Percentiles rank a stretch among this genome's conserved stretches.
Conservation (phyloP, 2,329 filamentous ascomycete species). For the Xylaria sp. region DNA sequence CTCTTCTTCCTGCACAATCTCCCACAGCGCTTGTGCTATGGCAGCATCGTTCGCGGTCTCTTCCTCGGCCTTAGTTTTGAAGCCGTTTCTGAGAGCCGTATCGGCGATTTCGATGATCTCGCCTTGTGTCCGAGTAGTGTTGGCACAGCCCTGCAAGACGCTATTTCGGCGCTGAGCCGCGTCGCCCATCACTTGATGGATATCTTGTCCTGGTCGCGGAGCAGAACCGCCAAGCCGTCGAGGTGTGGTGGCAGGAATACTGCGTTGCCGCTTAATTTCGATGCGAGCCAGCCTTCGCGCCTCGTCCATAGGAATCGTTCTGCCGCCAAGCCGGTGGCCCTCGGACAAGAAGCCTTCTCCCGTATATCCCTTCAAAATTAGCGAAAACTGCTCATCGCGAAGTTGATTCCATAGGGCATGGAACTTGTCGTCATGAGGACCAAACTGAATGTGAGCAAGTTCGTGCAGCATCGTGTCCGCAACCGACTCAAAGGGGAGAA, state of each 20-base stretch:
- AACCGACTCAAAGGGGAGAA: constrained; percentile 73
- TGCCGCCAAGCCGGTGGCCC: constrained; percentile 68
- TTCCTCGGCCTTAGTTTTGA: constrained; percentile 78
- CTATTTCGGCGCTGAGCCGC: constrained; percentile 65
- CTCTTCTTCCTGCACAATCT: constrained; percentile 79
- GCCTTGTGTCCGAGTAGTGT: constrained; percentile 59
- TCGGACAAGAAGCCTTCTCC: constrained; percentile 81
- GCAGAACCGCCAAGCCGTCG: constrained; percentile 63
- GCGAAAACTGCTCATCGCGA: constrained; percentile 73
- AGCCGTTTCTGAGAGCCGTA: constrained; percentile 63
- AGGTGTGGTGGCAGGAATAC: constrained; percentile 56
- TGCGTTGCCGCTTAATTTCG: constrained; percentile 65
- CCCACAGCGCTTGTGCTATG: constrained; percentile 79
- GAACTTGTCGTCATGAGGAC: constrained; percentile 77
- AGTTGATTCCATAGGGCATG: constrained; percentile 85
- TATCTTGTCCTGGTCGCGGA: constrained; percentile 54
- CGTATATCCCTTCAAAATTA: constrained; percentile 77
- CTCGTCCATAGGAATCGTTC: constrained; percentile 62
- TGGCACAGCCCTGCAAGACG: constrained; percentile 69
- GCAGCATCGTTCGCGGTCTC: constrained; percentile 84
- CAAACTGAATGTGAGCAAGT: constrained; percentile 79
- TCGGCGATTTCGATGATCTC: constrained; percentile 61
- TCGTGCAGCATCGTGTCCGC: constrained; percentile 93
- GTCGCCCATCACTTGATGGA: constrained; percentile 65
- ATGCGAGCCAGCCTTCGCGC: constrained; percentile 67